These are phyloP conservation scores for Pichia sp. DNA, from an alignment of 1,139 yeast genomes.

Conservation along the genomic window DNA sequence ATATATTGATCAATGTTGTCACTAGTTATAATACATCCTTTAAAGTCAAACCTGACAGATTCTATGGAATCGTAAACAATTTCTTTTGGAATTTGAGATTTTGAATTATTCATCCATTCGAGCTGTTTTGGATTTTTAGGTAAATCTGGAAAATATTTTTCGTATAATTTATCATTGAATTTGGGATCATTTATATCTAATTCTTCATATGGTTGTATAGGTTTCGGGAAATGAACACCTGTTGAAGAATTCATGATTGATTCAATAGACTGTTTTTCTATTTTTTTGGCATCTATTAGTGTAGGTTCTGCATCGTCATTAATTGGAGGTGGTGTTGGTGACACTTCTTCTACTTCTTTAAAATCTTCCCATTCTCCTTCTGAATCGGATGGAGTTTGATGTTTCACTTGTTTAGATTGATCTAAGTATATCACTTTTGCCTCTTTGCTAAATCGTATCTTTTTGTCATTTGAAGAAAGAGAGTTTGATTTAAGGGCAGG, in stretches of 20 bases:
- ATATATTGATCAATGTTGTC: slow-evolving; percentile 34
- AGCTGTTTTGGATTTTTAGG: slow-evolving; percentile 77
- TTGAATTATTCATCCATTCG: slow-evolving; percentile 74
- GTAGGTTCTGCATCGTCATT: neutral
- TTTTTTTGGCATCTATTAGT: neutral
- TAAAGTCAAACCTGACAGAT: slow-evolving; percentile 80
- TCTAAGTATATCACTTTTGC: slow-evolving; percentile 40
- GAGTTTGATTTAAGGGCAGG: neutral
- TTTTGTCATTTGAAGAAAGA: slow-evolving; percentile 13
- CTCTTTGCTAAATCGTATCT: slow-evolving; percentile 39
- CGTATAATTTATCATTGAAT: slow-evolving; percentile 72
- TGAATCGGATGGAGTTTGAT: slow-evolving; percentile 7
- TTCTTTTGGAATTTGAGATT: slow-evolving; percentile 36
- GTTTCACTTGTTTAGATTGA: slow-evolving; percentile 23
- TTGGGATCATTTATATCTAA: slow-evolving; percentile 68
- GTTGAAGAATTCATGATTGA: neutral
- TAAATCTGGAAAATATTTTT: slow-evolving; percentile 81
- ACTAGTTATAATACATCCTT: slow-evolving; percentile 63
- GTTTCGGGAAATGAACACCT: slow-evolving; percentile 60
- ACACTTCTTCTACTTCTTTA: slow-evolving; percentile 25
- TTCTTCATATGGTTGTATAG: slow-evolving; percentile 29
- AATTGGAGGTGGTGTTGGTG: neutral
- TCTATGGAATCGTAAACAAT: slow-evolving; percentile 54
- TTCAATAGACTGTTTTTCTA: neutral
- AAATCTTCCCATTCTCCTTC: slow-evolving; percentile 31